These are phyloP conservation scores for Pezicula neosporulosa DNA, from an alignment of 2,329 filamentous ascomycete genomes.

Conservation along the genomic window DNA sequence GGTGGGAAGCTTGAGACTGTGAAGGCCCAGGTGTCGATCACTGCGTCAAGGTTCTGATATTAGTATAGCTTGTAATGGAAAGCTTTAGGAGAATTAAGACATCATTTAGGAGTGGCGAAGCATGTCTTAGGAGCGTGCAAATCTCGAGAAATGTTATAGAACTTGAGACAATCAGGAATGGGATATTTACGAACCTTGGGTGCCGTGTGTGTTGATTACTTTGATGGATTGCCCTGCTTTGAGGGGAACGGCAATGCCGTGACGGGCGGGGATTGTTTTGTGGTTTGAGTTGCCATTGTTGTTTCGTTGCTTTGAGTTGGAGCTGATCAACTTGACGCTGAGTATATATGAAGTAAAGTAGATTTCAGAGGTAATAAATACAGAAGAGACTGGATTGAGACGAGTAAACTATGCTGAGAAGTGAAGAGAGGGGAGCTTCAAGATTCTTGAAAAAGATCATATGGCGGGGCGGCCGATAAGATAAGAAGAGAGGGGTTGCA, in stretches of 20 bases:
- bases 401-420: neutral
- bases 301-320: neutral
- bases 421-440: neutral
- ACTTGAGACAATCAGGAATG: too few species aligned
- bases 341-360: too few species aligned
- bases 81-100: too few species aligned
- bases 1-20: slow-evolving; percentile 10
- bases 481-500: neutral
- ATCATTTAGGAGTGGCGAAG: too few species aligned
- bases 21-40: slow-evolving; percentile 23
- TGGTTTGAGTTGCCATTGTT: slow-evolving; percentile 1
- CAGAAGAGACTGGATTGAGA: too few species aligned
- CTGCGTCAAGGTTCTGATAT: neutral
- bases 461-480: neutral
- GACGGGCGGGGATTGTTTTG: slow-evolving; percentile 16
- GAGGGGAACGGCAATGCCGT: slow-evolving; percentile 13
- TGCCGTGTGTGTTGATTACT: slow-evolving; percentile 18
- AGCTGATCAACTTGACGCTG: too few species aligned
- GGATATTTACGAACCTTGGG: slow-evolving; percentile 2
- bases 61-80: too few species aligned
- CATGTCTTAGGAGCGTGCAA: too few species aligned
- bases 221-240: slow-evolving; percentile 16
- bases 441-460: too few species aligned
- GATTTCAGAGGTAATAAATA: too few species aligned
- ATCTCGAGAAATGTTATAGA: too few species aligned